Percentiles rank a stretch among this genome's conserved stretches.
Conservation (phyloP, 2,329 filamentous ascomycete species). For the Onygena corvina region DNA sequence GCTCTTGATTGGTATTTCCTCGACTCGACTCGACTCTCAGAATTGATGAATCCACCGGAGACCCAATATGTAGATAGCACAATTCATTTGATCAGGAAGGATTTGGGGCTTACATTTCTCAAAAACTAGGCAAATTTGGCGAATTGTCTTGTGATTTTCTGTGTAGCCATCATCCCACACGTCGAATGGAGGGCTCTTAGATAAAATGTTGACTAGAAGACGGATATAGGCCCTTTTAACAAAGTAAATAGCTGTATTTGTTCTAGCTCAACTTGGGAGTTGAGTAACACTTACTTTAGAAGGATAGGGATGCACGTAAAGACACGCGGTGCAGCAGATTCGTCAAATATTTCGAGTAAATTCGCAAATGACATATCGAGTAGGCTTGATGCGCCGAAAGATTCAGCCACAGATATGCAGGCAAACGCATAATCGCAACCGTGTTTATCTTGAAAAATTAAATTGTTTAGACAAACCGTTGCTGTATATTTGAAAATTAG, state of each 20-base stretch:
- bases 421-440: constrained; percentile 55
- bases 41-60: too few species aligned
- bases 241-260: not conserved
- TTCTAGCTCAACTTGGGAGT: too few species aligned
- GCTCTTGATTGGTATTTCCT: too few species aligned
- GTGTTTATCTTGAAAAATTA: not conserved
- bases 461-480: not conserved
- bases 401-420: constrained; percentile 65
- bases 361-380: constrained; percentile 39
- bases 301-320: not conserved
- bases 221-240: not conserved
- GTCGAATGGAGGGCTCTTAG: too few species aligned
- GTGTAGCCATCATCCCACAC: not conserved
- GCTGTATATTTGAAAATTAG: not conserved
- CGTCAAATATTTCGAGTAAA: not conserved
- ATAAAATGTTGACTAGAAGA: not conserved
- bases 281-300: not conserved
- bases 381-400: constrained; percentile 49
- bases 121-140: constrained; percentile 46
- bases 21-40: too few species aligned
- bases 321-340: too few species aligned
- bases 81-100: constrained; percentile 15
- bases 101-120: constrained; percentile 38
- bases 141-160: constrained; percentile 20
- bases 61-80: not conserved